These are phyloP conservation scores for Leccinum rimulosum DNA, from an alignment of 768 basidiomycete species.

Conservation along the genomic window DNA sequence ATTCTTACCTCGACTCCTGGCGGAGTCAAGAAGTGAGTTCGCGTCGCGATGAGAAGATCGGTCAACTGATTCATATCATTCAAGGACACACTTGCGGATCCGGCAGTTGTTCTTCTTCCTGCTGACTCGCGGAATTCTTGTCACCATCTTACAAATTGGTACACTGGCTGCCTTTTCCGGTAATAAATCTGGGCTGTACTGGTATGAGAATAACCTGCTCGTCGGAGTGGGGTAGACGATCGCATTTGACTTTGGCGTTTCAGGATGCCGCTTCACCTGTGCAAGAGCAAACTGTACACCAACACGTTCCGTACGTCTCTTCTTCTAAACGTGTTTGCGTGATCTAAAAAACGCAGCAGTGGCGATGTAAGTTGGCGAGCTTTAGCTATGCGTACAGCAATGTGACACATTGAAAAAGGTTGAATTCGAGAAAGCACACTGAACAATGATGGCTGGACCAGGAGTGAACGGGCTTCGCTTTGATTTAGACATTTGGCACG, in stretches of 20 bases:
- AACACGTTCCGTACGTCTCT: constrained; percentile 5
- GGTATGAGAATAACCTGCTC: neutral
- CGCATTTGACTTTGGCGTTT: neutral
- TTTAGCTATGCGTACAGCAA: neutral
- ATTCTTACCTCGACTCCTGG: constrained; percentile 13
- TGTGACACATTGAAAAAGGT: neutral
- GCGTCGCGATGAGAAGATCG: neutral
- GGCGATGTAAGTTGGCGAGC: constrained; percentile 8
- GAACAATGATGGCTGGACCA: neutral
- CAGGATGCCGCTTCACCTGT: constrained; percentile 10
- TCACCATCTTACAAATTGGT: constrained; percentile 10
- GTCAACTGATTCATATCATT: neutral
- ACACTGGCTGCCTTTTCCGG: neutral
- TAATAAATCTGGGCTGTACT: constrained; percentile 4
- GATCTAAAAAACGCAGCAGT: constrained; percentile 1
- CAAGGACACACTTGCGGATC: constrained; percentile 9
- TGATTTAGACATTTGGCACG: neutral
- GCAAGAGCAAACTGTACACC: constrained; percentile 13
- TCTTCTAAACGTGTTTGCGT: neutral
- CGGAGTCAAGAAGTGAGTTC: constrained; percentile 3
- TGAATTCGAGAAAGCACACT: constrained; percentile 2
- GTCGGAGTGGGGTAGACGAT: neutral
- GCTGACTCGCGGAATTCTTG: constrained; percentile 15
- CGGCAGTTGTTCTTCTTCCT: constrained; percentile 12
- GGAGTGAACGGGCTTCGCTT: neutral